Base-by-base conservation (phyloP, 805 yeast genomes). In the Hanseniaspora jakobsenii region DNA sequence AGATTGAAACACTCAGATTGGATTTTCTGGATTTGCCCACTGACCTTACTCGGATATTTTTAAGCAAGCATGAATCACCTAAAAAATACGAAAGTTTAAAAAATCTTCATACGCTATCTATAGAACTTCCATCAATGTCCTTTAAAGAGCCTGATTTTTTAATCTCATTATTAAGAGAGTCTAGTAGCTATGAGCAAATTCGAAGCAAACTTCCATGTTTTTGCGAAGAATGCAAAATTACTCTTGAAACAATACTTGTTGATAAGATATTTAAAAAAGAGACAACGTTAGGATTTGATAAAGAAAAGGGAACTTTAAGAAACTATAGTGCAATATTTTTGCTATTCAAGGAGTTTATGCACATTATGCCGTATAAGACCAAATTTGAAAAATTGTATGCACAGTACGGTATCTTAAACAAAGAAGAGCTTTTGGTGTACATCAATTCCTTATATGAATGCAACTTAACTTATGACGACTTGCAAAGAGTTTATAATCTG, bases 101-200 rank as follows among this genome's bases (percentile, higher is more conserved):
- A 28, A n/a, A 17, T 2, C 16, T 42, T 3, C 46, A 42, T 16
- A n/a, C n/a, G n/a, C n/a, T n/a, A n/a, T n/a, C n/a, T n/a, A 18
- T 42, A 13, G 46, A 42, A 29, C n/a, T 35, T 9, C 13, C 29
- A 6, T 32, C 46, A 7, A 9, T 21, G 13, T 42, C 46, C 7
- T 35, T 28, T n/a, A 42, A 21, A 17, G 46, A 42, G 8, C 39
- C 46, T 1, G 46, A 42, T 27, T 42, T 42, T 35, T 12, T 42
- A 22, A 29, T 42, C 9, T 36, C 22, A 5, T 13, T 42, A 8
- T 19, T 42, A 13, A 16, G 30, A 29, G 32, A 28, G 13, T 17
- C 13, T 5, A 34, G 39, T 6, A 19, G 29, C 5, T 42, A 26
- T 18, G n/a, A 23, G 12, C 13, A 22, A 3, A n/a, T 42, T 1